phyloP scores from a whole-genome alignment of 768 basidiomycete species.

The Phanerochaete carnosa region DNA sequence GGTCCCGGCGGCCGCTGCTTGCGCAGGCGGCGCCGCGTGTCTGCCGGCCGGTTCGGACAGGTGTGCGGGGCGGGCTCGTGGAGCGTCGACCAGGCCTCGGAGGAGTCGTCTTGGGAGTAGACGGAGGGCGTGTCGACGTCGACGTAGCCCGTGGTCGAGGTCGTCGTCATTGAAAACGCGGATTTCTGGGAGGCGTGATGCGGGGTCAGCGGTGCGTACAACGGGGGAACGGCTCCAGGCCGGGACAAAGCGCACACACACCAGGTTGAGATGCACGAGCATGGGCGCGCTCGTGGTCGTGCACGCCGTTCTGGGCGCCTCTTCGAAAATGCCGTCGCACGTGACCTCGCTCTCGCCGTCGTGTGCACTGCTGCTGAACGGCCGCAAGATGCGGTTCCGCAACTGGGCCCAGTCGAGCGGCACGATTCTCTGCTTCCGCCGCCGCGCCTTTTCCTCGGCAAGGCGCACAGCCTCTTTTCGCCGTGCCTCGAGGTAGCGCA shows the following conservation, averaged over 20 bases:
- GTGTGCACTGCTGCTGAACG: not conserved
- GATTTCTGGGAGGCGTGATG: slow-evolving; percentile 20
- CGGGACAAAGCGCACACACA: slow-evolving; percentile 12
- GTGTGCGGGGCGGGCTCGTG: slow-evolving; percentile 15
- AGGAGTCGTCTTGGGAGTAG: not conserved
- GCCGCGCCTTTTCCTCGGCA: not conserved
- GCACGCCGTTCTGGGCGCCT: slow-evolving; percentile 11
- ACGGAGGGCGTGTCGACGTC: slow-evolving; percentile 24
- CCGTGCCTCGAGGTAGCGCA: slow-evolving; percentile 6
- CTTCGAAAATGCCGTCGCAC: slow-evolving; percentile 27
- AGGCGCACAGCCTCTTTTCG: not conserved
- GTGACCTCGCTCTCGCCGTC: slow-evolving; percentile 11
- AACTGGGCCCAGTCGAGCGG: slow-evolving; percentile 7
- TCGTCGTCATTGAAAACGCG: slow-evolving; percentile 33
- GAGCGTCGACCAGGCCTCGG: slow-evolving; percentile 20
- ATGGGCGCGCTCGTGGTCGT: slow-evolving; percentile 20
- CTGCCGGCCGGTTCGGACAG: slow-evolving; percentile 19
- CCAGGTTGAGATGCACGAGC: slow-evolving; percentile 25
- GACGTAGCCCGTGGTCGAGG: slow-evolving; percentile 32
- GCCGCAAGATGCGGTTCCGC: not conserved
- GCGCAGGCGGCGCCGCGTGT: slow-evolving; percentile 14
- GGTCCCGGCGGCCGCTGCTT: slow-evolving; percentile 14
- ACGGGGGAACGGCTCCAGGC: not conserved
- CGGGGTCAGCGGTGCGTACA: not conserved
- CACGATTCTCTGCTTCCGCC: not conserved